Evolutionary conservation across 139 green algal genomes (phyloP), one percentile per base, ranked within the genome.

Genomic region (Chlamydomonas applanata): DNA sequence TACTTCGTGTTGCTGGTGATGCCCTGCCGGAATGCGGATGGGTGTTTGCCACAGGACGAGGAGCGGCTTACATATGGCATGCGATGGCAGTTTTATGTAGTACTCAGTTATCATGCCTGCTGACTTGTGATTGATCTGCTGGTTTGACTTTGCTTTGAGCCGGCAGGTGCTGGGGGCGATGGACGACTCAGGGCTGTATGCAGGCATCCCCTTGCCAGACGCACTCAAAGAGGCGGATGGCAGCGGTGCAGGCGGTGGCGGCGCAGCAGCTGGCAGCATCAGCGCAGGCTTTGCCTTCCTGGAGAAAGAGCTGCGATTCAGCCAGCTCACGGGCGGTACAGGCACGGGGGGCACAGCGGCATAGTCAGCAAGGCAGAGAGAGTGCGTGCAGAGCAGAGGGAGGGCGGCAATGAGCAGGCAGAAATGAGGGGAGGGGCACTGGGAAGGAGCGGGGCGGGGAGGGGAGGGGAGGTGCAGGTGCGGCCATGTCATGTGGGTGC

Each of bases 171-270:
- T 78, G 17, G 25, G 45, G 4, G 57, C 45, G 27, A 86, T 90
- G 71, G 87, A 91, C 71, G 91, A 95, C 77, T 89, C 79, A 67
- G 89, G 92, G 64, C 82, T 94, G 74, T 91, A 92, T 68, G 64
- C 57, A 25, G 89, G 87, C 62, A 76, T 94, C 16, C 87, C 89
- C 7, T 70, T 94, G 32, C 89, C 89, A 2, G 80, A 85, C 14
- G 71, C 71, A 27, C 85, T 93, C 4, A 80, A 82, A 56, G 86
- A 86, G 45, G 57, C 20, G 2, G 35, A 40, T 3, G 35, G 24
- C 1, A 40, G 30, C 2, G 68, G 59, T 17, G 59, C 20, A 5
- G 46, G 64, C 36, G 64, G 36, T 35, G 22, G 22, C 9, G 64
- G 19, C 7, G 20, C 35, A 14, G 64, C 64, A 34, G 64, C 64